Evolutionary conservation across 768 basidiomycete species (phyloP).

Genomic region (Fomitopsis serialis): DNA sequence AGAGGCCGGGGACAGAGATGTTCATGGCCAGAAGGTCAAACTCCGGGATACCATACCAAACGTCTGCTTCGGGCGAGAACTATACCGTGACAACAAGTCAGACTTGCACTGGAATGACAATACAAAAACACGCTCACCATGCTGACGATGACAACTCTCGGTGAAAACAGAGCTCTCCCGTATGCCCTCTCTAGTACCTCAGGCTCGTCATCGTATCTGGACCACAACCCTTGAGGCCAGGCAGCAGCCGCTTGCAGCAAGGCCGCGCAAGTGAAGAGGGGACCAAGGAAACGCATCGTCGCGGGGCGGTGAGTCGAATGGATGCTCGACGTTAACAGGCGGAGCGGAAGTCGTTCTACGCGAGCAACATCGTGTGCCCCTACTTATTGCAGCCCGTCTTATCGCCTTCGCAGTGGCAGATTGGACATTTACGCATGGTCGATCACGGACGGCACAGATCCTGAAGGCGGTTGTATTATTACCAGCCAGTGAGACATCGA

Average conservation of each 20-base stretch:
- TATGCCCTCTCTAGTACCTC: not conserved
- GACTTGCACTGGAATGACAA: not conserved
- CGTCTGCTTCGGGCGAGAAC: constrained; percentile 9
- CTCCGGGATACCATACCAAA: constrained; percentile 21
- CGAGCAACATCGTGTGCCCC: no score
- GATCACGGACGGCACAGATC: no score
- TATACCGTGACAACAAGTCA: not conserved
- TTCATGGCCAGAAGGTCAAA: constrained; percentile 29
- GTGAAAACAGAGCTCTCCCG: not conserved
- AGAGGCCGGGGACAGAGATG: constrained; percentile 32
- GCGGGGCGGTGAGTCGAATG: no score
- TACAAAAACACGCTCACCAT: not conserved
- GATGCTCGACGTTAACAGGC: no score
- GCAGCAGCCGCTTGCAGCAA: not conserved
- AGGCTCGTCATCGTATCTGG: not conserved
- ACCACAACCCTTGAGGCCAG: not conserved
- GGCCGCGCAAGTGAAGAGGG: not conserved
- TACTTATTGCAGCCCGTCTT: no score
- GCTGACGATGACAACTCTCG: constrained; percentile 1
- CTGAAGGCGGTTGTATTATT: no score
- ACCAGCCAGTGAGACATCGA: no score
- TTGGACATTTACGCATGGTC: no score
- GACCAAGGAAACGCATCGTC: not conserved
- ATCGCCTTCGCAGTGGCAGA: no score
- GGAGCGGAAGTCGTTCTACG: no score